A percentile compares a stretch with the other conserved stretches of the same genome.
These are phyloP conservation scores for Stentor roeselii DNA, from an alignment of 73 alveolate genomes.

Conservation along the genomic window DNA sequence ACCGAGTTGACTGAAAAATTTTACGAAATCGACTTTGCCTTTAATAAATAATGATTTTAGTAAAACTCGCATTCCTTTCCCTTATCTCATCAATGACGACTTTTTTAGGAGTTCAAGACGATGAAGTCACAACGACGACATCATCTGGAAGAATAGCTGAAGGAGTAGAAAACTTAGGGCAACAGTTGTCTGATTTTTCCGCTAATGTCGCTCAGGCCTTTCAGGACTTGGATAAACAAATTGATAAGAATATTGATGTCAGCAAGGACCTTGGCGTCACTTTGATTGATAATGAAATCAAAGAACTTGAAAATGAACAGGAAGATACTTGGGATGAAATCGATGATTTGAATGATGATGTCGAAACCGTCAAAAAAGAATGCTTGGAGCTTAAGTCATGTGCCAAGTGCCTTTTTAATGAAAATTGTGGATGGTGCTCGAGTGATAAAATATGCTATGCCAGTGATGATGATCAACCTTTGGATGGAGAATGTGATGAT, in stretches of 20 bases:
- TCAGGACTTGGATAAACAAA: background rate
- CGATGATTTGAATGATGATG: background rate
- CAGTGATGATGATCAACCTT: slow-evolving; percentile 9
- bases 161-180: slow-evolving; percentile 6
- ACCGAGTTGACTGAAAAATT: background rate
- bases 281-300: background rate
- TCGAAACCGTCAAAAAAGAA: background rate
- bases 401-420: background rate
- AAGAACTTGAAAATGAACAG: background rate
- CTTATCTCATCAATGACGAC: too few species aligned
- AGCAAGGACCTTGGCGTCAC: background rate
- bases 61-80: too few species aligned
- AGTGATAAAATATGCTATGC: background rate
- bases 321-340: background rate
- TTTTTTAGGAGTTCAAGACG: too few species aligned
- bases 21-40: background rate
- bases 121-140: too few species aligned
- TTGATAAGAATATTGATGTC: background rate
- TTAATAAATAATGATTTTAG: too few species aligned
- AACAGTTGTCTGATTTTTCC: background rate
- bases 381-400: background rate
- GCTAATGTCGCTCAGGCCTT: background rate
- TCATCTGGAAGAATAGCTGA: background rate
- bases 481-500: background rate
- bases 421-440: background rate